These are phyloP conservation scores for Geotrichum europaeum DNA, from an alignment of 1,139 yeast genomes.

Conservation along the genomic window DNA sequence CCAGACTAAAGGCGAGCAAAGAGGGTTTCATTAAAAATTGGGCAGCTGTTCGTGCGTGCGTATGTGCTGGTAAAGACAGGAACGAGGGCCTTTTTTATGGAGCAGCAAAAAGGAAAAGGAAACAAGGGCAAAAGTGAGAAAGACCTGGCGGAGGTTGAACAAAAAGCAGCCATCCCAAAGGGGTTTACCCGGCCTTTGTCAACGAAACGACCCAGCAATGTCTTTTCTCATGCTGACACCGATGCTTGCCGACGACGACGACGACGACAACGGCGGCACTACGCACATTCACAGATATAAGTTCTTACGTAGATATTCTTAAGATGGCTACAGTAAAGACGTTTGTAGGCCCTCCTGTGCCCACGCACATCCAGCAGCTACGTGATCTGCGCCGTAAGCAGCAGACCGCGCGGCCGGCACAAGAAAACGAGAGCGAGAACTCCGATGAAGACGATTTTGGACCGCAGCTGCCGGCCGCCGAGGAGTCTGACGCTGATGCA, in stretches of 20 bases:
- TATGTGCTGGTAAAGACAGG: not conserved
- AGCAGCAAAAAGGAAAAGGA: not conserved
- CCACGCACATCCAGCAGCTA: constrained; percentile 11
- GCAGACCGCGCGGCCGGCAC: not conserved
- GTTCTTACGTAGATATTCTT: not conserved
- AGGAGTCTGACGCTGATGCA: constrained; percentile 14
- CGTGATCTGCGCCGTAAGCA: constrained; percentile 6
- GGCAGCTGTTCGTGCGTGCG: constrained; percentile 1
- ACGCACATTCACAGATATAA: not conserved
- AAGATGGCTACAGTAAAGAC: not conserved
- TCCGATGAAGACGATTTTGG: constrained; percentile 14
- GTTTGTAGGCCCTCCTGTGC: constrained; percentile 15
- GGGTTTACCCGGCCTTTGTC: not conserved
- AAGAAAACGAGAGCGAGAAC: not conserved
- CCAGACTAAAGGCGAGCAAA: constrained; percentile 8
- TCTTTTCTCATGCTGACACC: not conserved
- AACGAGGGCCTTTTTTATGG: constrained; percentile 8
- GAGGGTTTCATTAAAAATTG: constrained; percentile 9
- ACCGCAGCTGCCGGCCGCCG: constrained; percentile 13
- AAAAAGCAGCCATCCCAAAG: not conserved
- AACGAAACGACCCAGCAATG: not conserved
- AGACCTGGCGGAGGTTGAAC: not conserved
- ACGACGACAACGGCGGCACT: not conserved
- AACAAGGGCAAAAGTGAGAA: not conserved
- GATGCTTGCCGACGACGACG: not conserved